Conservation (phyloP, 2,329 filamentous ascomycete species). For the Colletotrichum sansevieriae region DNA sequence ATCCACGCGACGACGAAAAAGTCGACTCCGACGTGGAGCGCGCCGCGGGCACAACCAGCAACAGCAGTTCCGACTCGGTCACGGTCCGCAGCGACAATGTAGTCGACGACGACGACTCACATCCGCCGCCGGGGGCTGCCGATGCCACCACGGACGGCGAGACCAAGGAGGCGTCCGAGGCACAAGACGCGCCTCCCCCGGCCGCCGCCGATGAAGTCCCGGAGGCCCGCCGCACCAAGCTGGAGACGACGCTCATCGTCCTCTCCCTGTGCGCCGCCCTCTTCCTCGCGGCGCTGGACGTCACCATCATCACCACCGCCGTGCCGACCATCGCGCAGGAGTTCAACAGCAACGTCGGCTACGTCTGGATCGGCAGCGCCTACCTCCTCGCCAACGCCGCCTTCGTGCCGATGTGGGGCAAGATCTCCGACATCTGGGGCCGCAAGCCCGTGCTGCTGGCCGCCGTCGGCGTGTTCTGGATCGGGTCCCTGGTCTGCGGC, state of each 20-base stretch:
- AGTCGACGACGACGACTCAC: not conserved
- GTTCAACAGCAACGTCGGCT: slow-evolving; percentile 73
- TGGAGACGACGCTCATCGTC: slow-evolving; percentile 50
- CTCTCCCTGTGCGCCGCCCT: slow-evolving; percentile 46
- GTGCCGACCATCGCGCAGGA: slow-evolving; percentile 71
- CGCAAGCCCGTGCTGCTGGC: slow-evolving; percentile 65
- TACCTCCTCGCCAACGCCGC: slow-evolving; percentile 79
- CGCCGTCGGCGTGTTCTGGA: slow-evolving; percentile 64
- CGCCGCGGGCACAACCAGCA: slow-evolving; percentile 25
- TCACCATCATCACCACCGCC: slow-evolving; percentile 72
- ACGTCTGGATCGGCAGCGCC: slow-evolving; percentile 82
- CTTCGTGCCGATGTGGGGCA: slow-evolving; percentile 78
- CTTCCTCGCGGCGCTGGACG: slow-evolving; percentile 62
- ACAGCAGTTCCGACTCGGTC: slow-evolving; percentile 27
- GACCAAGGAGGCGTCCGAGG: slow-evolving; percentile 13
- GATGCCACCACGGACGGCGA: slow-evolving; percentile 5
- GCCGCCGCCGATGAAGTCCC: slow-evolving; percentile 41
- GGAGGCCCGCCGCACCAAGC: slow-evolving; percentile 53
- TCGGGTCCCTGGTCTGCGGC: slow-evolving; percentile 64
- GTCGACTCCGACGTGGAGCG: slow-evolving; percentile 32
- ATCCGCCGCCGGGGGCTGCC: not conserved
- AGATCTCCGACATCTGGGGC: slow-evolving; percentile 70
- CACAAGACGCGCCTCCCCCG: not conserved
- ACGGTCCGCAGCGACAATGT: slow-evolving; percentile 19
- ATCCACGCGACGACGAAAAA: slow-evolving; percentile 38